Evolutionary conservation across 495 filamentous ascomycete genomes (phyloP).

Genomic region (Talaromyces thailandensis): DNA sequence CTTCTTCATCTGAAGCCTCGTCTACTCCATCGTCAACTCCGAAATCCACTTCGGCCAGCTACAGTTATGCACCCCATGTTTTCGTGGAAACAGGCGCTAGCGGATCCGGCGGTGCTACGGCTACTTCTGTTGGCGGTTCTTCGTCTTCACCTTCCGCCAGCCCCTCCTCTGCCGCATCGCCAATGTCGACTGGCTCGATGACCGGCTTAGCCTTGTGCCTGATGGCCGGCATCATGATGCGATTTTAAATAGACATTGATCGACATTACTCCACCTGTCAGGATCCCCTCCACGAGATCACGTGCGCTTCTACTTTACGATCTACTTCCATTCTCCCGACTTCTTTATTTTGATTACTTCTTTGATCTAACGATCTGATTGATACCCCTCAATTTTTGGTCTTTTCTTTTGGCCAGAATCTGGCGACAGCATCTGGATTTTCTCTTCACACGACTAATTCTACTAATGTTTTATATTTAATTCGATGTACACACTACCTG

Average conservation of each 20-base stretch:
- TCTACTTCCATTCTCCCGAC: neutral
- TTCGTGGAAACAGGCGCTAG: conserved; percentile 21
- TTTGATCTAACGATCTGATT: conserved; percentile 9
- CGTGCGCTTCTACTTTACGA: conserved; percentile 1
- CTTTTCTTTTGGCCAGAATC: neutral
- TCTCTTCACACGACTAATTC: neutral
- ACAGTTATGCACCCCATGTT: conserved; percentile 26
- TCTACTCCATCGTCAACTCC: conserved; percentile 13
- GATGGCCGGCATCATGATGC: conserved; percentile 18
- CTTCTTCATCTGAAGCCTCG: conserved; percentile 11
- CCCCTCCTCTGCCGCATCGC: conserved; percentile 12
- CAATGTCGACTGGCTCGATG: conserved; percentile 17
- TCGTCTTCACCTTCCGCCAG: conserved; percentile 9
- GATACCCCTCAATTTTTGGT: conserved; percentile 5
- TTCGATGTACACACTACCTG: conserved; percentile 2
- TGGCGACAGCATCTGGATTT: conserved; percentile 5
- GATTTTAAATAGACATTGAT: conserved; percentile 10
- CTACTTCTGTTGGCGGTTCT: conserved; percentile 7
- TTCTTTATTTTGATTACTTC: neutral
- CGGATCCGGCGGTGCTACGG: conserved; percentile 12
- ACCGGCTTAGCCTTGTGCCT: conserved; percentile 20
- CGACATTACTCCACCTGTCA: neutral
- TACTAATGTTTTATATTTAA: conserved; percentile 5
- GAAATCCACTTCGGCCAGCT: conserved; percentile 8
- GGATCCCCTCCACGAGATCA: conserved; percentile 6